phyloP scores from a whole-genome alignment of 306 rosid genomes.

The barrel medic (Medicago truncatula) region DNA sequence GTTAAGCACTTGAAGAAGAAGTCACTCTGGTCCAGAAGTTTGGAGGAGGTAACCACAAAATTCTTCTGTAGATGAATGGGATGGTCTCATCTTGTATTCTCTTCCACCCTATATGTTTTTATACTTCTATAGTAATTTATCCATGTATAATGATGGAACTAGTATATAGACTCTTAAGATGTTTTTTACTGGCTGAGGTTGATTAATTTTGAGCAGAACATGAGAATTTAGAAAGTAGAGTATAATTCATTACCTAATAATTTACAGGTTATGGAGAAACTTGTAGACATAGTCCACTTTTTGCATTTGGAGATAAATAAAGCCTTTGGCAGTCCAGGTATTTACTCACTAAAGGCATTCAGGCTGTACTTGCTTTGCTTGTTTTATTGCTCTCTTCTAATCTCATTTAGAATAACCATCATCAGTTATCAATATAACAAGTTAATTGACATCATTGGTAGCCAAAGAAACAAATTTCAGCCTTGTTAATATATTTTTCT shows the following conservation, averaged over 20 bases:
- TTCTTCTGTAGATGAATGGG: conserved; percentile 33
- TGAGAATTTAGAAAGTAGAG: conserved; percentile 13
- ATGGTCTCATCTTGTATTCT: conserved; percentile 35
- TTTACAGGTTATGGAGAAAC: conserved; percentile 83
- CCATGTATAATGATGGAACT: conserved; percentile 31
- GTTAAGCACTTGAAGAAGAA: conserved; percentile 80
- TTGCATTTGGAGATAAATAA: conserved; percentile 75
- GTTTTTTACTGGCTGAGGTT: not conserved
- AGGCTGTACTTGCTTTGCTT: conserved; percentile 28
- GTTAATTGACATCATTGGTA: too few species aligned
- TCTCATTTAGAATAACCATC: not conserved
- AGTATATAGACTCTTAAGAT: conserved; percentile 15
- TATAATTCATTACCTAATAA: conserved; percentile 41
- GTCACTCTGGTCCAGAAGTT: conserved; percentile 86
- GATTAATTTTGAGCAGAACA: conserved; percentile 24
- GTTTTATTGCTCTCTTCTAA: conserved; percentile 18
- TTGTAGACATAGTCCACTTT: conserved; percentile 80
- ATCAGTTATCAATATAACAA: too few species aligned
- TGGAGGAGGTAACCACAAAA: conserved; percentile 75
- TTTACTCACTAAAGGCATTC: conserved; percentile 29
- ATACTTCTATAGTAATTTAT: conserved; percentile 15
- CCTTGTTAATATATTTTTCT: too few species aligned
- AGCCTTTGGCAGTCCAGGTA: conserved; percentile 68
- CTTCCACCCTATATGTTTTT: conserved; percentile 13
- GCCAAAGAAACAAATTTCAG: too few species aligned